These are phyloP conservation scores for Podaxis sp. DNA, from an alignment of 768 basidiomycete species.

Conservation along the genomic window DNA sequence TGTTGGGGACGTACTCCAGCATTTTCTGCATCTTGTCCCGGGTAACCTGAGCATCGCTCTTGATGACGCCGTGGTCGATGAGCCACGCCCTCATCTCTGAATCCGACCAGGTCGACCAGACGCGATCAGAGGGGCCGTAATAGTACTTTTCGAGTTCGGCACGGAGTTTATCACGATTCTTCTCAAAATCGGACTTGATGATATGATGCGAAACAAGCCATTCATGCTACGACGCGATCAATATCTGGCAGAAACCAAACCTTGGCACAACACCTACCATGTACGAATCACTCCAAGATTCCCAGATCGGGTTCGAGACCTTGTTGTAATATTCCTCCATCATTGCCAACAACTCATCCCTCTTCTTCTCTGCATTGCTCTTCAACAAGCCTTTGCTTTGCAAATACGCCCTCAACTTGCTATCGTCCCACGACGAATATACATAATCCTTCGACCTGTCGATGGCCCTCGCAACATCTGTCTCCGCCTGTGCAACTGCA, in stretches of 20 bases:
- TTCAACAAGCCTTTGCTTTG: slow-evolving; percentile 73
- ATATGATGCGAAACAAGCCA: slow-evolving; percentile 85
- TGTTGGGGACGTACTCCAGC: slow-evolving; percentile 48
- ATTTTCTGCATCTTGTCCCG: slow-evolving; percentile 80
- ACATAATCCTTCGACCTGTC: slow-evolving; percentile 85
- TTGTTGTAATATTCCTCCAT: slow-evolving; percentile 70
- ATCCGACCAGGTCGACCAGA: slow-evolving; percentile 75
- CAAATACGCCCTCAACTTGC: slow-evolving; percentile 67
- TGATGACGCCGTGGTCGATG: slow-evolving; percentile 68
- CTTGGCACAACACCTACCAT: slow-evolving; percentile 49
- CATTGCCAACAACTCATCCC: slow-evolving; percentile 65
- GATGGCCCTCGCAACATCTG: slow-evolving; percentile 46
- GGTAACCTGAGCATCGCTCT: slow-evolving; percentile 62
- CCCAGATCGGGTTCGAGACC: slow-evolving; percentile 66
- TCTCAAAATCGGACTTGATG: slow-evolving; percentile 52
- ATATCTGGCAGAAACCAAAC: not conserved
- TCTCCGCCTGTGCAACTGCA: slow-evolving; percentile 49
- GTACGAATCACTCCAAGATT: slow-evolving; percentile 85
- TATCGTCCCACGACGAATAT: slow-evolving; percentile 89
- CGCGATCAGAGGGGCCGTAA: slow-evolving; percentile 53
- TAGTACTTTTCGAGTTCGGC: slow-evolving; percentile 79
- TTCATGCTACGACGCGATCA: slow-evolving; percentile 47
- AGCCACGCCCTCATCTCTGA: slow-evolving; percentile 79
- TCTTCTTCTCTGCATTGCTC: slow-evolving; percentile 56
- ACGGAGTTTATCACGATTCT: slow-evolving; percentile 61